Conservation (phyloP, 139 green algal genomes). For the Volvox reticuliferus region DNA sequence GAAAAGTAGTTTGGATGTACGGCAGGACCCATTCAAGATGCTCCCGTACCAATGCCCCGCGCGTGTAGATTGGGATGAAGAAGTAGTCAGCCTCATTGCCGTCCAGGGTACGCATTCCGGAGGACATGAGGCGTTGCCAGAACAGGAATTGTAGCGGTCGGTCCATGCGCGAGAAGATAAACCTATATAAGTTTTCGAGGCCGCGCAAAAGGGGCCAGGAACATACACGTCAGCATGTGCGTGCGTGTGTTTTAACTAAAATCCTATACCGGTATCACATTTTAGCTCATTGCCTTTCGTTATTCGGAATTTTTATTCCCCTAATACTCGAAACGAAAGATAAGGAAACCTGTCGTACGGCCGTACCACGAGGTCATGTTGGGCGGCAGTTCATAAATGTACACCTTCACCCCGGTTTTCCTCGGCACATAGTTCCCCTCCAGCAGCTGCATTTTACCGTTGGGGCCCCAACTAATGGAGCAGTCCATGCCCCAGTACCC, state of each 20-base stretch:
- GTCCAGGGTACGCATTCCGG: slow-evolving; percentile 30
- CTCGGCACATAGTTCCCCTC: slow-evolving; percentile 37
- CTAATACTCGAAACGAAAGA: too few relatives aligned
- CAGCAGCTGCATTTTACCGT: slow-evolving; percentile 41
- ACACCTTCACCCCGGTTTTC: slow-evolving; percentile 20
- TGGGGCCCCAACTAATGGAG: slow-evolving; percentile 10
- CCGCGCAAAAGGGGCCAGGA: too few relatives aligned
- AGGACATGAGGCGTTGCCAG: slow-evolving; percentile 52
- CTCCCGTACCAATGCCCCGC: background rate
- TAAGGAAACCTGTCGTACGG: background rate
- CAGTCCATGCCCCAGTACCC: slow-evolving; percentile 54
- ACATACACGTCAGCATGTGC: too few relatives aligned
- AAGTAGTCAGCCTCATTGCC: slow-evolving; percentile 53
- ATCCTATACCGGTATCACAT: too few relatives aligned
- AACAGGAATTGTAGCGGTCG: slow-evolving; percentile 41
- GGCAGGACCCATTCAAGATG: background rate
- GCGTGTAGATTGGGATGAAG: slow-evolving; percentile 53
- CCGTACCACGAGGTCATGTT: slow-evolving; percentile 10
- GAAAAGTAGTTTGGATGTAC: slow-evolving; percentile 41
- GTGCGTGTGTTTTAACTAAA: too few relatives aligned
- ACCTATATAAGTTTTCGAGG: background rate
- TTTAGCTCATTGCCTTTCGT: too few relatives aligned
- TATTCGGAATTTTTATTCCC: too few relatives aligned
- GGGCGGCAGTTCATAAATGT: slow-evolving; percentile 55
- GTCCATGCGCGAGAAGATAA: slow-evolving; percentile 30